Base-by-base conservation (phyloP, 495 filamentous ascomycete genomes). In the Penicillium waksmanii region DNA sequence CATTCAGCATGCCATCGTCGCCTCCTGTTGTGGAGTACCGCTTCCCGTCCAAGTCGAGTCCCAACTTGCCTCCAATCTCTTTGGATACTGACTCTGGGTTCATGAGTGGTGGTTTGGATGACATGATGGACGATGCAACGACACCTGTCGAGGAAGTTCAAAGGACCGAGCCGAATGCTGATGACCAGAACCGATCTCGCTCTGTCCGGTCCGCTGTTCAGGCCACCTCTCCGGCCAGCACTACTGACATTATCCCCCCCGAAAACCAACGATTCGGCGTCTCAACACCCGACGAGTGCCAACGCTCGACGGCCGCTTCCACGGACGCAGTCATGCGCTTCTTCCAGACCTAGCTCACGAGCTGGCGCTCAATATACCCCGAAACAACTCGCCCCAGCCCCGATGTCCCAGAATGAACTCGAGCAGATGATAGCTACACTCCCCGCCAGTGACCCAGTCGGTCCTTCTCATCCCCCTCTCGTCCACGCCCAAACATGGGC, bases 51-150 rank as follows among this genome's bases (percentile, higher is more conserved):
- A 81, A 86, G 33, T 94, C 91, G 3, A 96, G 91, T 61, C 91
- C 91, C 6, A 79, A 85, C 21, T 77, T 94, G 38, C 89, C 91
- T 9, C 77, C 82, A 9, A 80, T 91, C 75, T 75, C 78, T 7
- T 73, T 80, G 38, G 78, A 82, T 56, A 77, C 82, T 12, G 91
- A 96, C 68, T 93, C 89, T 10, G 89, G 89, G 0, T 93, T 92
- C 65, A 90, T 92, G 88, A 93, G 89, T 71, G 88, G 85, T 7
- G 82, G 82, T 0, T 68, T 90, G 13, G 86, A 90, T 18, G 85
- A 91, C 10, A 68, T 80, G 15, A 64, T 84, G 35, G 76, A 82
- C 52, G 79, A 84, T 36, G 82, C 84, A 15, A 70, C 74, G 40
- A 73, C 77, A 25, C 64, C 78, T 40, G 60, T 73, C 46, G 66